A percentile compares a stretch with the other conserved stretches of the same genome.
These are phyloP conservation scores for Moesziomyces aphidis DNA, from an alignment of 1,284 basidiomycete genomes.

Conservation along the genomic window DNA sequence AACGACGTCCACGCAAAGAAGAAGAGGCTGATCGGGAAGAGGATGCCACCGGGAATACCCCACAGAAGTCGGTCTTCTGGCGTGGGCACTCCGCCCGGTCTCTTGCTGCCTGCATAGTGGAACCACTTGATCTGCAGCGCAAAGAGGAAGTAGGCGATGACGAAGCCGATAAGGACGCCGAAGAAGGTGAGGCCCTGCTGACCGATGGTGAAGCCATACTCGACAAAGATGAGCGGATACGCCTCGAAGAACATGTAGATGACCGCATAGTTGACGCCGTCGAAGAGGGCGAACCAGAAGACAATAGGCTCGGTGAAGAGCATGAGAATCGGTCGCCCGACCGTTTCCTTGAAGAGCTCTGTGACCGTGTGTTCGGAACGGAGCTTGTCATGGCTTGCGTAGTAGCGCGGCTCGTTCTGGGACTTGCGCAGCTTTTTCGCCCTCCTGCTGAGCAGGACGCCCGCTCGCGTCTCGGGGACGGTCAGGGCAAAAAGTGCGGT, in stretches of 20 bases:
- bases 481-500: constrained; percentile 32
- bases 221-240: constrained; percentile 67
- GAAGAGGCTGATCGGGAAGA: constrained; percentile 52
- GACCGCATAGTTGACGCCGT: constrained; percentile 59
- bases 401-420: constrained; percentile 65
- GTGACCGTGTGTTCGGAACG: constrained; percentile 50
- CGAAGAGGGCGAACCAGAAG: constrained; percentile 59
- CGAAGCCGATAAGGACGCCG: constrained; percentile 43
- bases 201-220: constrained; percentile 48
- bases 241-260: constrained; percentile 69
- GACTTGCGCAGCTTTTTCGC: constrained; percentile 65
- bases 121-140: constrained; percentile 40
- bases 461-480: constrained; percentile 59
- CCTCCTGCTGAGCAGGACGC: constrained; percentile 64
- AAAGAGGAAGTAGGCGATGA: constrained; percentile 42
- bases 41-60: constrained; percentile 38
- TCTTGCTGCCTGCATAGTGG: constrained; percentile 27
- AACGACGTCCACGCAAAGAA: constrained; percentile 61
- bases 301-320: constrained; percentile 67
- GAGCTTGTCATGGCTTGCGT: constrained; percentile 67
- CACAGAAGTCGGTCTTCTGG: constrained; percentile 48
- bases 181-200: constrained; percentile 55
- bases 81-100: constrained; percentile 26
- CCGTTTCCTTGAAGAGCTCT: constrained; percentile 56
- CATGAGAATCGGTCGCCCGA: constrained; percentile 58